Conservation (phyloP, 2,329 filamentous ascomycete species). For the Cadophora luteo-olivacea region DNA sequence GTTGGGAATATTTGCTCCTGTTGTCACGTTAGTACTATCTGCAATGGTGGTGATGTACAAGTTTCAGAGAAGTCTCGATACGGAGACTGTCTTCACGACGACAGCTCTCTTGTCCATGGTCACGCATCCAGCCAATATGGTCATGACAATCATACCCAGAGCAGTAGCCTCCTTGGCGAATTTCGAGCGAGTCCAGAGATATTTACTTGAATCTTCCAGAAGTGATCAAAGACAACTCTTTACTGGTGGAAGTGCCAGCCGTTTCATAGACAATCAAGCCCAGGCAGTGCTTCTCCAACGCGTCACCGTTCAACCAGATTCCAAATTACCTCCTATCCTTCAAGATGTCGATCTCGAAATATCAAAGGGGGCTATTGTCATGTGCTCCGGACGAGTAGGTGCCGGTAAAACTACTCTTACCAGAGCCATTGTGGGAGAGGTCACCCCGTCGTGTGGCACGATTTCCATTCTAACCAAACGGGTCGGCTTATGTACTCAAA, state of each 20-base stretch:
- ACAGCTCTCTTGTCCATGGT: slow-evolving; percentile 34
- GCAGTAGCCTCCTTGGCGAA: slow-evolving; percentile 28
- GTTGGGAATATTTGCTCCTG: slow-evolving; percentile 33
- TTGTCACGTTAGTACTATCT: slow-evolving; percentile 34
- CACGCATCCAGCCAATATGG: slow-evolving; percentile 36
- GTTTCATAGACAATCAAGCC: neutral
- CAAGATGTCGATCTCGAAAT: slow-evolving; percentile 30
- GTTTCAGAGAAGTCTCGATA: slow-evolving; percentile 23
- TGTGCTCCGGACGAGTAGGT: slow-evolving; percentile 41
- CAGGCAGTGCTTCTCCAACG: neutral
- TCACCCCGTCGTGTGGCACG: slow-evolving; percentile 33
- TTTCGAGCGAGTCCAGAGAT: slow-evolving; percentile 44
- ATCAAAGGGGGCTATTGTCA: slow-evolving; percentile 10
- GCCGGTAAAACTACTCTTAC: slow-evolving; percentile 44
- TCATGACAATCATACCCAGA: slow-evolving; percentile 35
- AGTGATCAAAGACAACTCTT: neutral
- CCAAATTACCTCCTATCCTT: slow-evolving; percentile 17
- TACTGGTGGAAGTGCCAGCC: too few species aligned
- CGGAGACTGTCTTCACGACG: slow-evolving; percentile 35
- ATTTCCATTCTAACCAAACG: slow-evolving; percentile 39
- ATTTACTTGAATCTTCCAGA: slow-evolving; percentile 20
- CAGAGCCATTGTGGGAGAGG: slow-evolving; percentile 44
- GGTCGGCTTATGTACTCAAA: slow-evolving; percentile 48
- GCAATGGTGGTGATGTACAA: slow-evolving; percentile 25
- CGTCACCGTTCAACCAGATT: neutral